These are phyloP conservation scores for Esteya vermicola DNA, from an alignment of 2,329 filamentous ascomycete genomes.

Conservation along the genomic window DNA sequence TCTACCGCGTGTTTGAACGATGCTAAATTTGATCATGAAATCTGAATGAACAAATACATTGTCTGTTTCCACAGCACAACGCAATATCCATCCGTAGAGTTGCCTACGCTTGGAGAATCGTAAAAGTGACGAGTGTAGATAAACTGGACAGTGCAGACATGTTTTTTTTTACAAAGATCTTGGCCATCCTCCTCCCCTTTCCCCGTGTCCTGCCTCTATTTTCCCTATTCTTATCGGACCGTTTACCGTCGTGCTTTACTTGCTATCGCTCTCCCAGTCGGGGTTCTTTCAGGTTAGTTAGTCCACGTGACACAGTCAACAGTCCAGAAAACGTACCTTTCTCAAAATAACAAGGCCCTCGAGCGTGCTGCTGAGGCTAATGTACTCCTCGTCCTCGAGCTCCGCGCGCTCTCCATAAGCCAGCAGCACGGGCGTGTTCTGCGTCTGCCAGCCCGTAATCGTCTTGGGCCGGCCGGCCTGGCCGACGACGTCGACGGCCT, in stretches of 20 bases:
- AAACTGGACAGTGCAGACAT: not conserved
- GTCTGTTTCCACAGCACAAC: too few species aligned
- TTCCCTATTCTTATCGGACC: not conserved
- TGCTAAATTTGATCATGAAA: constrained; percentile 38
- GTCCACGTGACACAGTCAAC: not conserved
- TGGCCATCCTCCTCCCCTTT: not conserved
- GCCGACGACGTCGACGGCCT: constrained; percentile 95
- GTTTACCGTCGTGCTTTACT: too few species aligned
- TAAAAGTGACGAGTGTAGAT: too few species aligned
- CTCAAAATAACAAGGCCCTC: constrained; percentile 92
- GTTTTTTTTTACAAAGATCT: not conserved
- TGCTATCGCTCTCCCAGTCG: constrained; percentile 35
- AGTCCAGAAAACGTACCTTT: constrained; percentile 48
- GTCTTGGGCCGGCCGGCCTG: constrained; percentile 97
- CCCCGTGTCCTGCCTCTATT: not conserved
- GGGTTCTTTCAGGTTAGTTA: constrained; percentile 28
- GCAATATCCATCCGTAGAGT: too few species aligned
- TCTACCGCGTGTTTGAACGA: constrained; percentile 90
- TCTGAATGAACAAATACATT: not conserved
- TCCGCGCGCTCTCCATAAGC: constrained; percentile 93
- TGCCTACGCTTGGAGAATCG: too few species aligned
- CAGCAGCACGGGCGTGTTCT: constrained; percentile 93
- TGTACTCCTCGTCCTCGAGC: constrained; percentile 94
- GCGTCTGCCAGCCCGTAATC: constrained; percentile 98
- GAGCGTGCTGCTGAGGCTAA: constrained; percentile 77